Conservation (phyloP, 116 monocot genomes). For the Cymodocea nodosa region DNA sequence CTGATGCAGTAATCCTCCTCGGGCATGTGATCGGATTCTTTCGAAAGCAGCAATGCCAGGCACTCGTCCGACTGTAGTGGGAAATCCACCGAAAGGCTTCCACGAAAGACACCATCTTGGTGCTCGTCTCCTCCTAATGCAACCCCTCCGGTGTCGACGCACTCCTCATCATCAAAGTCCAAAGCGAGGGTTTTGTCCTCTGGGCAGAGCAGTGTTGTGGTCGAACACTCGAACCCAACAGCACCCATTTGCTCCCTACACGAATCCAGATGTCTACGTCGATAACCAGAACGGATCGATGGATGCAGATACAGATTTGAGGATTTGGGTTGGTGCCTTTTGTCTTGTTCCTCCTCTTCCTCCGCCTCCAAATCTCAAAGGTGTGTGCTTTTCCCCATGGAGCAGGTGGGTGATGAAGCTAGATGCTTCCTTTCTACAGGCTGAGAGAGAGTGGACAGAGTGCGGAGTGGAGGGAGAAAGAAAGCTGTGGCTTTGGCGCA, state of each 20-base stretch:
- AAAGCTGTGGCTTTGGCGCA: background rate
- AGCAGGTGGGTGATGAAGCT: conserved; percentile 3
- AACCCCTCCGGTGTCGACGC: background rate
- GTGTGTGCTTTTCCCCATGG: background rate
- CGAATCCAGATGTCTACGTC: background rate
- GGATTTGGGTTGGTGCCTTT: conserved; percentile 8
- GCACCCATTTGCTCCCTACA: conserved; percentile 4
- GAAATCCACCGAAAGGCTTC: background rate
- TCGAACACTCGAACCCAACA: conserved; percentile 21
- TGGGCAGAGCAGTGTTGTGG: conserved; percentile 59
- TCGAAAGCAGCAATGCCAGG: conserved; percentile 28
- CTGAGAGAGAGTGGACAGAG: background rate
- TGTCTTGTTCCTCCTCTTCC: background rate
- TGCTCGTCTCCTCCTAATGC: background rate
- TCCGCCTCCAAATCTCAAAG: background rate
- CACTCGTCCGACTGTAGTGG: conserved; percentile 38
- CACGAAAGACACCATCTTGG: too few species aligned
- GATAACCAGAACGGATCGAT: background rate
- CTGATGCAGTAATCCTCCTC: conserved; percentile 31
- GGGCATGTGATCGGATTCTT: conserved; percentile 42
- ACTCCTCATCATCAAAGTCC: background rate
- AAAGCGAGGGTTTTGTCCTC: conserved; percentile 34
- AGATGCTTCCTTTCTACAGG: conserved; percentile 5
- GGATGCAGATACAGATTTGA: background rate
- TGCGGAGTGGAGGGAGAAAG: too few species aligned